These are phyloP conservation scores for Hymenoscyphus occultus DNA, from an alignment of 2,329 filamentous ascomycete genomes.

Conservation along the genomic window DNA sequence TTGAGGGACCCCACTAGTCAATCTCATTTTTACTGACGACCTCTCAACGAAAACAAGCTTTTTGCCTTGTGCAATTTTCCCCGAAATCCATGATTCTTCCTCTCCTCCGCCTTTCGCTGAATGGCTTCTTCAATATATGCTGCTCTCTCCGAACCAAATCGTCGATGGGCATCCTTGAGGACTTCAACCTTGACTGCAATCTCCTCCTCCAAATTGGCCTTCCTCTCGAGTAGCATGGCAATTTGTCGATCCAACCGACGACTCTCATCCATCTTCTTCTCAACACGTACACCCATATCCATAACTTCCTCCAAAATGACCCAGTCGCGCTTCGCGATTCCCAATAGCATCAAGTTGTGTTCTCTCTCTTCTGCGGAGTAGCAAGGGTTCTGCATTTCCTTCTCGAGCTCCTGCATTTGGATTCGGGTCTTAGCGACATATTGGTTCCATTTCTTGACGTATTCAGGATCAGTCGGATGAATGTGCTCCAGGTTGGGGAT, in stretches of 20 bases:
- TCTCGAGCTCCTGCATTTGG: neutral
- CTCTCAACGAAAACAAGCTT: constrained; percentile 2
- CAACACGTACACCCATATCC: neutral
- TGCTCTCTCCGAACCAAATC: neutral
- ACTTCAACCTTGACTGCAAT: neutral
- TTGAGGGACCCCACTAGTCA: neutral
- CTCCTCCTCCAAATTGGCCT: neutral
- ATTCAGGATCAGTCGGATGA: neutral
- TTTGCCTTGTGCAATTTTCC: neutral
- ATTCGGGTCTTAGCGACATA: neutral
- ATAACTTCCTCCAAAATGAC: neutral
- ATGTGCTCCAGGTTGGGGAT: neutral
- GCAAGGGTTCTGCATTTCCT: neutral
- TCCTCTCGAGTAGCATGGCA: neutral
- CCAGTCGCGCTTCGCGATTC: neutral
- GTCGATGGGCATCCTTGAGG: neutral
- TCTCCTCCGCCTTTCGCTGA: neutral
- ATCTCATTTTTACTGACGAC: neutral
- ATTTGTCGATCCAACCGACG: neutral
- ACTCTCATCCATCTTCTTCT: neutral
- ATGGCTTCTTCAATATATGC: neutral
- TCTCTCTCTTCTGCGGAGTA: neutral
- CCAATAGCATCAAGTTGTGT: constrained; percentile 3
- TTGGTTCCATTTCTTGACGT: neutral
- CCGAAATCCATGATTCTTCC: neutral